Percentiles rank a stretch among this genome's conserved stretches.
phyloP scores from a whole-genome alignment of 768 basidiomycete genomes.

The Leucocoprinus sp. region DNA sequence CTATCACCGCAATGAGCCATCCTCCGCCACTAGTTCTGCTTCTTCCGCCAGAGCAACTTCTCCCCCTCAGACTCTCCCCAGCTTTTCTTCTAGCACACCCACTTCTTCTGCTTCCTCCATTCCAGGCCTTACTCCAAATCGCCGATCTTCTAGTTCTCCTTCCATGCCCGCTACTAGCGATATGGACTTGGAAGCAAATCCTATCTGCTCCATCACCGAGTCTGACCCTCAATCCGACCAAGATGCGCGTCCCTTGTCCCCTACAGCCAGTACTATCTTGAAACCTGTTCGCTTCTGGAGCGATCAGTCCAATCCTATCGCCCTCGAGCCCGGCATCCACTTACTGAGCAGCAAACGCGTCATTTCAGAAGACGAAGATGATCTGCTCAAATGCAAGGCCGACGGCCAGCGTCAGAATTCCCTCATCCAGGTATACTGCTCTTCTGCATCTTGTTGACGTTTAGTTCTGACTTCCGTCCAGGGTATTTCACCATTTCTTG shows the following conservation, averaged over 20 bases:
- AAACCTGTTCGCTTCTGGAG: constrained; percentile 39
- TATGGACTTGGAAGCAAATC: constrained; percentile 22
- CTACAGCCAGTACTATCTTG: constrained; percentile 28
- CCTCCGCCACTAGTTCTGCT: constrained; percentile 13
- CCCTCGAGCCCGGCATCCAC: constrained; percentile 34
- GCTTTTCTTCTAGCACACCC: constrained; percentile 25
- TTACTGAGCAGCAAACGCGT: constrained; percentile 23
- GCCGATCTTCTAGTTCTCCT: constrained; percentile 59
- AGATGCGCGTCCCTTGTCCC: constrained; percentile 27
- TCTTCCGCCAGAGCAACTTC: constrained; percentile 13
- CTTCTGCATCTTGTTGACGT: constrained; percentile 1
- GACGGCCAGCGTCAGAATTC: constrained; percentile 20
- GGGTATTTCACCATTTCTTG: constrained; percentile 32
- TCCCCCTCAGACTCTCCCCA: constrained; percentile 11
- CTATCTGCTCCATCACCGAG: constrained; percentile 3
- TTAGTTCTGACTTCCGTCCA: neutral
- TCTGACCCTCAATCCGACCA: constrained; percentile 14
- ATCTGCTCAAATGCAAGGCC: constrained; percentile 21
- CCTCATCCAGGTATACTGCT: constrained; percentile 17
- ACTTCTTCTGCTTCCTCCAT: constrained; percentile 36
- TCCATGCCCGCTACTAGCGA: constrained; percentile 30
- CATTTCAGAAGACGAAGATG: constrained; percentile 22
- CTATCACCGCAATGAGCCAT: constrained; percentile 7
- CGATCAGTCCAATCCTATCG: constrained; percentile 22
- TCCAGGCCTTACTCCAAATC: constrained; percentile 57